Percentiles rank a stretch among this genome's conserved stretches.
phyloP scores from a whole-genome alignment of 495 filamentous ascomycete genomes.

The Penicillium cataractarum region DNA sequence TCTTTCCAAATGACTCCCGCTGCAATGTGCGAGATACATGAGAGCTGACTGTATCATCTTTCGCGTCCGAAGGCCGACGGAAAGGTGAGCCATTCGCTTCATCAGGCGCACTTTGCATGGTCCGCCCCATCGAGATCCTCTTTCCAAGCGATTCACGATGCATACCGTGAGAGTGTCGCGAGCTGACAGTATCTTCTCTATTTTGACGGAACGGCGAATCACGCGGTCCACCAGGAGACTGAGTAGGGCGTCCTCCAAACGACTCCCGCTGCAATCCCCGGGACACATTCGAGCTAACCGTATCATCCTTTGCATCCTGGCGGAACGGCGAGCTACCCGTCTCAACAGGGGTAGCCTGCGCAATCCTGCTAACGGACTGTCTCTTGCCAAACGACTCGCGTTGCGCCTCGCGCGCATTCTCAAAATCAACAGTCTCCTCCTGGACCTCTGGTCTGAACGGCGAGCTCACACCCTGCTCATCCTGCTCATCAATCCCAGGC shows the following conservation, averaged over 20 bases:
- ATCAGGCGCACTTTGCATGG: not conserved
- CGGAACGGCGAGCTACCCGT: slow-evolving; percentile 17
- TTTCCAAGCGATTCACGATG: not conserved
- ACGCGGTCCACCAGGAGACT: slow-evolving; percentile 9
- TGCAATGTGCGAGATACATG: not conserved
- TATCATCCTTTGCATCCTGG: slow-evolving; percentile 5
- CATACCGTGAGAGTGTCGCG: not conserved
- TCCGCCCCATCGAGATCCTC: not conserved
- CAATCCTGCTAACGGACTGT: not conserved
- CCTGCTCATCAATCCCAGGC: slow-evolving; percentile 3
- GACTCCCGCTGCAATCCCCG: slow-evolving; percentile 1
- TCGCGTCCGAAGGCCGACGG: not conserved
- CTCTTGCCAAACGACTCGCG: slow-evolving; percentile 12
- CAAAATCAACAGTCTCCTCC: slow-evolving; percentile 41
- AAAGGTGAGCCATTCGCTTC: not conserved
- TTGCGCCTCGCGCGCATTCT: slow-evolving; percentile 26
- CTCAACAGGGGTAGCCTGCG: not conserved
- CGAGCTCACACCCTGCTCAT: slow-evolving; percentile 9
- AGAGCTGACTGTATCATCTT: not conserved
- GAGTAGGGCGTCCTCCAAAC: not conserved
- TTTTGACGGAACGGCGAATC: slow-evolving; percentile 12
- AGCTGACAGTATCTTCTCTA: not conserved
- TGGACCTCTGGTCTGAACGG: slow-evolving; percentile 30
- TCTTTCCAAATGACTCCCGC: slow-evolving; percentile 1
- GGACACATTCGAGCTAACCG: not conserved